Base-by-base conservation (phyloP, 495 filamentous ascomycete species). In the Penicillium coffeae region DNA sequence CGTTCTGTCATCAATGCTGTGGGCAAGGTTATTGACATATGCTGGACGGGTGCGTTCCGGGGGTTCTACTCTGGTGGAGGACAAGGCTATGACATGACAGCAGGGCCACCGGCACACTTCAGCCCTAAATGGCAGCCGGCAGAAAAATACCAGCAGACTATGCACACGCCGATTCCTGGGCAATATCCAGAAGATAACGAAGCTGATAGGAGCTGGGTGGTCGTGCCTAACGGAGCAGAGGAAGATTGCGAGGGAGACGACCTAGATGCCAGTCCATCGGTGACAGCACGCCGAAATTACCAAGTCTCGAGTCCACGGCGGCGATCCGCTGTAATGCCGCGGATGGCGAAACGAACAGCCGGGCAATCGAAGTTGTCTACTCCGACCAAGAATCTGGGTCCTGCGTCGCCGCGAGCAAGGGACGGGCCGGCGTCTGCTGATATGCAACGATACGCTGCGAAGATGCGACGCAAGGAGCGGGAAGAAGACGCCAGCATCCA, bases 41-140 rank as follows among this genome's bases (percentile, higher is more conserved):
- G 89, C 74, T 86, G 75, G 58, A 72, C 74, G 1, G 79, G 81
- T 8, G 79, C 85, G 0, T 91, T 96, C 60, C 72, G 75, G 39
- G 90, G 90, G 0, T 96, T 96, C 66, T 84, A 91, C 47, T 87
- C 89, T 12, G 90, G 89, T 19, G 89, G 86, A 14, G 90, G 90
- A 4, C 73, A 70, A 32, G 86, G 82, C 12, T 95, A 89, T 56
- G 69, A 77, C 8, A 61, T 78, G 59, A 45, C 56, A 15, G 42
- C 63, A 3, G 45, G 55, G 3, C 34, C 49, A 6, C 39, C 54
- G 43, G 15, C 43, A 25, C 41, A 44, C 2, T 48, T 54, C 20
- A 53, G 43, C 48, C 19, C 60, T 48, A 62, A 59, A 42, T 68
- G 65, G 66, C 52, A 67, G 15, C 48, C 43, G 10, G 33, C 38